Base-by-base conservation (phyloP, 495 filamentous ascomycete genomes). In the Podospora didyma region DNA sequence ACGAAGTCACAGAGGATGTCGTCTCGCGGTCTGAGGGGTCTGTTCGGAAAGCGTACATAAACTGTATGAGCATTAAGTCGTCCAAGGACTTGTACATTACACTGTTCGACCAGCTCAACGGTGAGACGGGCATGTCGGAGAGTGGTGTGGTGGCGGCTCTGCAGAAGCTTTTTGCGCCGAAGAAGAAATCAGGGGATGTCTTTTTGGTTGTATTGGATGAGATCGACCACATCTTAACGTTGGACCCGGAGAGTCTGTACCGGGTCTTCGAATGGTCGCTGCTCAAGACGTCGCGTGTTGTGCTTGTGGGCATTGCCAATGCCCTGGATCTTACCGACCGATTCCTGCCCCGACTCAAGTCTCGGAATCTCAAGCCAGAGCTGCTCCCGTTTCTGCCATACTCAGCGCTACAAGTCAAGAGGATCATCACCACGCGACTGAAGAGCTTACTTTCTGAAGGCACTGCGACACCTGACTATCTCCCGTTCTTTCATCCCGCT, bases 271-370 rank as follows among this genome's bases (percentile, higher is more conserved):
- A 96, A 62, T 96, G 91, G 90, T 92, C 95, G 14, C 75, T 97
- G 56, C 81, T 87, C 20, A 80, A 77, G 51, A 82, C 82, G 5
- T 97, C 93, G 2, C 84, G 82, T 10, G 83, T 99, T 2, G 73
- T 93, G 21, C 73, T 97, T 22, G 81, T 99, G 39, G 94, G 94
- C 39, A 97, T 99, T 64, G 95, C 94, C 49, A 99, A 99, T 63
- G 95, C 94, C 2, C 79, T 99, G 52, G 94, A 99, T 65, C 74
- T 99, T 41, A 97, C 95, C 0, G 92, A 97, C 65, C 89, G 95
- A 19, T 96, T 96, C 58, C 83, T 99, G 17, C 94, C 95, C 34
- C 88, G 94, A 11, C 79, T 99, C 21, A 97, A 97, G 73, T 87
- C 91, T 2, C 88, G 91, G 49, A 93, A 92, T 58, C 74, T 97